phyloP scores from a whole-genome alignment of 768 basidiomycete genomes.

The Megacollybia marginata region DNA sequence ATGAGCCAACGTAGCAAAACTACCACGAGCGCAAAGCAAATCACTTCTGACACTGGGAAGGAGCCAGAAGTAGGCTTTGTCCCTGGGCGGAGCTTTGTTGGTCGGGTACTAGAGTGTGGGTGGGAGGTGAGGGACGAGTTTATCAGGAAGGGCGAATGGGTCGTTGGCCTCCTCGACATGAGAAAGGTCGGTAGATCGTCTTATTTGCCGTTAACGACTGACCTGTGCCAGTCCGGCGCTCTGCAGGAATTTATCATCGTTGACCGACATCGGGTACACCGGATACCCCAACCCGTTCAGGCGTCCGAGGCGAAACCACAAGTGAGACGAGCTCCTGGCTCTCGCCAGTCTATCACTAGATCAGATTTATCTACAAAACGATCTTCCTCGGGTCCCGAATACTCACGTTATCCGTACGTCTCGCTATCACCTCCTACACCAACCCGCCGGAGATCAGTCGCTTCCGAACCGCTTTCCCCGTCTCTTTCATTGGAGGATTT shows the following conservation, averaged over 20 bases:
- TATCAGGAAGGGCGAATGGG: constrained; percentile 76
- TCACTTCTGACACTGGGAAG: constrained; percentile 11
- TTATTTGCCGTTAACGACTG: constrained; percentile 9
- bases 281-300: constrained; percentile 57
- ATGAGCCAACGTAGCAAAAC: constrained; percentile 4
- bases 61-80: constrained; percentile 60
- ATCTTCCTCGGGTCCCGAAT: not conserved
- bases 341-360: not conserved
- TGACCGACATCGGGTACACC: constrained; percentile 70
- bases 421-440: constrained; percentile 11
- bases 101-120: constrained; percentile 75
- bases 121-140: constrained; percentile 69
- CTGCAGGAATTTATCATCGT: constrained; percentile 84
- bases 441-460: constrained; percentile 2
- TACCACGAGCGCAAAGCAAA: not conserved
- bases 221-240: constrained; percentile 59
- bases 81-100: constrained; percentile 84
- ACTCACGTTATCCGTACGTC: constrained; percentile 10
- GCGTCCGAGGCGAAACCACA: constrained; percentile 17
- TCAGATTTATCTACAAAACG: not conserved
- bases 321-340: not conserved
- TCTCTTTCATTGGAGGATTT: constrained; percentile 60
- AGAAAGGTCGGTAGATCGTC: constrained; percentile 54
- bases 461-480: constrained; percentile 2
- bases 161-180: constrained; percentile 72